Base-by-base conservation (phyloP, 805 yeast genomes). In the Candida vartiovaarae region DNA sequence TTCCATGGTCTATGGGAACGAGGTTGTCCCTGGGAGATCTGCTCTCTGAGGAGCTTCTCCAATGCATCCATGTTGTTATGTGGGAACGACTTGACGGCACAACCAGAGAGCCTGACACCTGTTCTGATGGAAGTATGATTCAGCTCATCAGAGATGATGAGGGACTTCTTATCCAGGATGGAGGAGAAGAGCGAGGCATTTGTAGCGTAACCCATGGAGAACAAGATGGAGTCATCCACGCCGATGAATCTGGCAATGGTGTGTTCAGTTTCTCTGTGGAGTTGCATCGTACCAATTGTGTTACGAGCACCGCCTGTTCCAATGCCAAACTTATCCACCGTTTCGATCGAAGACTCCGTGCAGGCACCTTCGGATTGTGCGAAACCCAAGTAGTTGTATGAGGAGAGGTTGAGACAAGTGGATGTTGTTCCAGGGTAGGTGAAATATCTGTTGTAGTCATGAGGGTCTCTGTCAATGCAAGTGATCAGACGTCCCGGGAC, bases 1-100 rank as follows among this genome's bases (percentile, higher is more conserved):
- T 81, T 82, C 97, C 98, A 93, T 2, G 99, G 99, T 52, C 98
- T 83, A 62, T 90, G 96, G 11, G 89, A 79, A 59, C 87, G 84
- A 42, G 97, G 91, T 38, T 55, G 56, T 31, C 59, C 58, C 39
- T 58, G 57, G 6, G 60, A 55, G 69, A 89, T 87, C 62, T 93
- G 91, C 30, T 81, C 85, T 39, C 69, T 65, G 52, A 93, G 70
- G 39, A 86, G 73, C 35, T 71, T 71, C 57, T 85, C 93, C 55
- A 93, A 71, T 46, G 89, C 88, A 32, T 79, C 82, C 80, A 84
- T 74, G 64, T 91, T 91, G 64, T 90, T 91, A 65, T 93, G 99
- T 60, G 84, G 82, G 68, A 84, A 90, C 27, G 88, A 87, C 66
- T 86, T 88, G 43, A 93, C 95, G 6, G 88, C 82, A 24, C 96